Evolutionary conservation across 2,329 filamentous ascomycete species (phyloP).

Genomic region (Colletotrichum melonis): DNA sequence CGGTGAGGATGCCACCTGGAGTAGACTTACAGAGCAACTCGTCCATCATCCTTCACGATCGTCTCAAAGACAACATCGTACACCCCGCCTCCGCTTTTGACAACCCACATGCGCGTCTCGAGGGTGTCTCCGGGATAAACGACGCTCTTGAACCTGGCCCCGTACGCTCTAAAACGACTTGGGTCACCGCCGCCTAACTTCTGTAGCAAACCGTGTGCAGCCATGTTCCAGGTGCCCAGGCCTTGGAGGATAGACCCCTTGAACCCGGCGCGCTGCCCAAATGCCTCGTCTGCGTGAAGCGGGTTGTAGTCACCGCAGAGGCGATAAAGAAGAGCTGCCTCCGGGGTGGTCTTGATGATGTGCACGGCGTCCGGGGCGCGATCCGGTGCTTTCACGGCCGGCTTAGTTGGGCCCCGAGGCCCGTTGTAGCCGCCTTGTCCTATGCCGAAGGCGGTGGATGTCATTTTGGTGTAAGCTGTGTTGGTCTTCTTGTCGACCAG

Average conservation of each 20-base stretch:
- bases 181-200: slow-evolving; percentile 54
- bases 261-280: slow-evolving; percentile 55
- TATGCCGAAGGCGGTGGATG: slow-evolving; percentile 54
- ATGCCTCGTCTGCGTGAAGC: slow-evolving; percentile 55
- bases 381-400: slow-evolving; percentile 44
- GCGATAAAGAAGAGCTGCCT: slow-evolving; percentile 54
- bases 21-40: slow-evolving; percentile 46
- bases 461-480: slow-evolving; percentile 51
- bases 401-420: slow-evolving; percentile 51
- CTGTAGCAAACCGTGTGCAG: slow-evolving; percentile 54
- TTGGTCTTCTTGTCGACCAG: slow-evolving; percentile 52
- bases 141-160: slow-evolving; percentile 57
- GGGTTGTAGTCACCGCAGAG: slow-evolving; percentile 63
- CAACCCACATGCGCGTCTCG: slow-evolving; percentile 55
- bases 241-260: slow-evolving; percentile 59
- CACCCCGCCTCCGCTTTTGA: slow-evolving; percentile 44
- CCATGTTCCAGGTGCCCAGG: slow-evolving; percentile 59
- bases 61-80: slow-evolving; percentile 54
- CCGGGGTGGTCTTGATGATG: slow-evolving; percentile 50
- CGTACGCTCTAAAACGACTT: slow-evolving; percentile 52
- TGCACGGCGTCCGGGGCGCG: slow-evolving; percentile 51
- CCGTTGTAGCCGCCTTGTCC: slow-evolving; percentile 58
- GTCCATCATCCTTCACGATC: slow-evolving; percentile 49
- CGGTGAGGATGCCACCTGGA: not conserved
- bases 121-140: slow-evolving; percentile 59